Base-by-base conservation (phyloP, 495 filamentous ascomycete genomes). In the Clohesyomyces aquaticus region DNA sequence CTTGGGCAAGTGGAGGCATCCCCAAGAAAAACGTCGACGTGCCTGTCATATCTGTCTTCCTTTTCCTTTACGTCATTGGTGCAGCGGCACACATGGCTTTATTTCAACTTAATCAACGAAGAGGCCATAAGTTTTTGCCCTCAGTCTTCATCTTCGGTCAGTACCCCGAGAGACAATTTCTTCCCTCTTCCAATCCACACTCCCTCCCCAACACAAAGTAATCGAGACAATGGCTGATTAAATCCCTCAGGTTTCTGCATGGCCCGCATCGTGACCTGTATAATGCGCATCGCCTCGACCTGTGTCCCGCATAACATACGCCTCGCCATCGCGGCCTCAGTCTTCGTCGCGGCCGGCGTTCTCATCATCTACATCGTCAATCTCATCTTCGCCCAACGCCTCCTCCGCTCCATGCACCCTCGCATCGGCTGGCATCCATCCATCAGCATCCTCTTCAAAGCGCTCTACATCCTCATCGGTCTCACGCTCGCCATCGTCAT, bases 311-410 rank as follows among this genome's bases (percentile, higher is more conserved):
- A 46, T 12, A 68, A 70, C 59, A 53, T 74, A 59, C 55, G 53
- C n/a, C 67, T 75, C 38, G 67, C 72, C 38, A 76, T 76, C 66
- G 75, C 75, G 16, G 74, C 75, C 22, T 25, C 47, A 28, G 64
- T 77, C 58, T 86, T 96, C 64, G 85, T 93, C 25, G 80, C 84
- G 11, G 88, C 89, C 0, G 93, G 92, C 25, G 83, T 91, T 19
- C 68, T 96, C 23, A 68, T 96, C 6, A 75, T 96, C n/a, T 95
- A 88, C 74, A 75, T 96, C 59, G 74, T 90, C 71, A 94, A 96
- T 72, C 76, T 96, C 27, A 78, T 94, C 67, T 89, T 91, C 71
- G 77, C 88, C 0, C 90, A 93, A 72, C 85, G 93, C 26, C 83
- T 96, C 27, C 65, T 93, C 9, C 81, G 92, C 27, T 88, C 87